Base-by-base conservation (phyloP, 768 basidiomycete genomes). In the Russula olivacea region DNA sequence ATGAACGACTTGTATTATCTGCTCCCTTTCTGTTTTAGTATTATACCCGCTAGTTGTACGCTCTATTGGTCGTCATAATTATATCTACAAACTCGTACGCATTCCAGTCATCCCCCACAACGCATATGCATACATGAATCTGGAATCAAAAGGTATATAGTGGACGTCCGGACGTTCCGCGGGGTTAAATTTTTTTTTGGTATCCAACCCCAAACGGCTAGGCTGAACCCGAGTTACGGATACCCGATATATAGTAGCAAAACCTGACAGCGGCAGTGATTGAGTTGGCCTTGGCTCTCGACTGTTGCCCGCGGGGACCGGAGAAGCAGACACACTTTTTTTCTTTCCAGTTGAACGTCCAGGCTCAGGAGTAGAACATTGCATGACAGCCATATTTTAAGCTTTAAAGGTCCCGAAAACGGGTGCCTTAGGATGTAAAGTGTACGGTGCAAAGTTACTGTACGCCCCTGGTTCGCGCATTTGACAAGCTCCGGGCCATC, bases 1-100 rank as follows among this genome's bases (percentile, higher is more conserved):
- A 40, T 87, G 77, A 82, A 60, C 64, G 62, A 56, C 48, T 55
- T 55, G 53, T 61, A 60, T 55, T 32, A 54, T 59, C 48, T 70
- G 69, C 71, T 71, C 68, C 45, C 63, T 59, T 70, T 68, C 62
- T 55, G 58, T 68, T 68, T 28, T 61, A 69, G 64, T 61, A 65
- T 68, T 69, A 68, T 68, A 68, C 68, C 67, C 54, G 67, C 47
- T 65, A 64, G 67, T 71, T 75, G 72, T 74, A 73, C 64, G 51
- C 40, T 56, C 14, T 55, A 69, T 73, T 70, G 64, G 51, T 66
- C 70, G 53, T 45, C 63, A 66, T 70, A 68, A 71, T 66, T 65
- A 69, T 70, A 72, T 71, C 68, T 72, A 72, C 69, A 68, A 54
- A 63, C 56, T 66, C 63, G 58, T 25, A 55, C 58, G 49, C 53